A percentile compares a stretch with the other conserved stretches of the same genome.
Conservation (phyloP, 202 grass and related monocot species). For the Zoysia matrella region DNA sequence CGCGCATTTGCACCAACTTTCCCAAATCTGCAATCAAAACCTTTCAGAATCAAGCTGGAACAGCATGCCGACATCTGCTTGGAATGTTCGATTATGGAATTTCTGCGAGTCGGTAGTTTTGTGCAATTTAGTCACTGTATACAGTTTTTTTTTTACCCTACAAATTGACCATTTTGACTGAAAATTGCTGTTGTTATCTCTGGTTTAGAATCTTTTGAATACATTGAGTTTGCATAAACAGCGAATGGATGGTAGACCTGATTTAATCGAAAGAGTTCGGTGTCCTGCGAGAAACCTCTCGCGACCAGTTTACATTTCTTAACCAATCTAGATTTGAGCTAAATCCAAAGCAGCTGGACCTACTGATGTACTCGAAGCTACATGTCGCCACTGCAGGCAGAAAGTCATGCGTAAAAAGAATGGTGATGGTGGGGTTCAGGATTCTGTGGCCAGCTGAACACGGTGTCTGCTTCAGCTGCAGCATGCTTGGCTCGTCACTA, state of each 20-base stretch:
- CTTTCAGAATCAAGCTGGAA: too few relatives aligned
- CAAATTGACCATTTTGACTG: neutral
- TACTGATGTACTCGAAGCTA: neutral
- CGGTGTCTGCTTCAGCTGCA: constrained; percentile 31
- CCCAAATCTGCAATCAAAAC: neutral
- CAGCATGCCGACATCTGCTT: neutral
- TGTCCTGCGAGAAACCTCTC: neutral
- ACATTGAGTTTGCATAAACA: neutral
- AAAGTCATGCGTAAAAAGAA: constrained; percentile 18
- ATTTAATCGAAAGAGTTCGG: neutral
- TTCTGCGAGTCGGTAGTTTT: neutral
- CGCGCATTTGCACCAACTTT: neutral
- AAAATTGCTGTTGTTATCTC: neutral
- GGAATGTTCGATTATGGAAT: neutral
- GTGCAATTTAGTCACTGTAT: neutral
- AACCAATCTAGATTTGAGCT: constrained; percentile 35
- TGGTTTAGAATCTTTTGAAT: neutral
- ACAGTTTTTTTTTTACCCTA: neutral
- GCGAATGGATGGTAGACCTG: neutral
- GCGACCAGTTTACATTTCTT: constrained; percentile 14
- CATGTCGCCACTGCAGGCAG: constrained; percentile 31
- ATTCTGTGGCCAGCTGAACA: constrained; percentile 43
- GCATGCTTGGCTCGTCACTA: constrained; percentile 17
- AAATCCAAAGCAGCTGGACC: neutral
- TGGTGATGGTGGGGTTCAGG: neutral